These are phyloP conservation scores for Penicillium sp. DNA, from an alignment of 2,329 filamentous ascomycete species.

Conservation along the genomic window DNA sequence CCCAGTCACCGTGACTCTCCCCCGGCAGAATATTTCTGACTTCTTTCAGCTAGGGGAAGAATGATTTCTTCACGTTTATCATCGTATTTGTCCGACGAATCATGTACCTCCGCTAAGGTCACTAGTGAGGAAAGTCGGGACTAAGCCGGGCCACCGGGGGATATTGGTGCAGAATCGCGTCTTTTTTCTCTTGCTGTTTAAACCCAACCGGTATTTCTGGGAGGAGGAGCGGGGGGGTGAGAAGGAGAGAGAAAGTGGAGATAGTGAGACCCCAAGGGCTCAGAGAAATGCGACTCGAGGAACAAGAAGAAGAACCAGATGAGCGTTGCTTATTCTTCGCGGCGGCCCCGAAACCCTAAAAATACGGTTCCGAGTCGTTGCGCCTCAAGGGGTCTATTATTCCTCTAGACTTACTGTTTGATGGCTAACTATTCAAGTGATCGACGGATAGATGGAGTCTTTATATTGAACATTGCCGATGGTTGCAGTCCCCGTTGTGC, in stretches of 20 bases:
- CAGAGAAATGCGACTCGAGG: not conserved
- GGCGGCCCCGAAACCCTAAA: conserved; percentile 10
- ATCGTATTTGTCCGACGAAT: conserved; percentile 23
- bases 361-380: not conserved
- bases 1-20: not conserved
- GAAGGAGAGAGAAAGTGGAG: not conserved
- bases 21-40: conserved; percentile 3
- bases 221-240: not conserved
- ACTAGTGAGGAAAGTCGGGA: conserved; percentile 22
- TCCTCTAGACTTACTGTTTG: conserved; percentile 8
- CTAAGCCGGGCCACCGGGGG: conserved; percentile 10
- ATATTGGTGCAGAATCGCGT: not conserved
- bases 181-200: not conserved
- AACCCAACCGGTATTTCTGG: not conserved
- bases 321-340: conserved; percentile 1
- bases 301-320: not conserved
- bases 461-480: too few relatives aligned
- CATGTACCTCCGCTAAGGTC: conserved; percentile 21
- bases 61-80: conserved; percentile 24
- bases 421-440: not conserved
- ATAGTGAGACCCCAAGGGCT: not conserved
- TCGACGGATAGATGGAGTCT: too few relatives aligned
- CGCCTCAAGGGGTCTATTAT: conserved; percentile 3
- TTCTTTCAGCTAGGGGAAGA: conserved; percentile 2
- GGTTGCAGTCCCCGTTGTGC: conserved; percentile 3